These are phyloP conservation scores for Halteria grandinella DNA, from an alignment of 73 alveolate species.

Conservation along the genomic window DNA sequence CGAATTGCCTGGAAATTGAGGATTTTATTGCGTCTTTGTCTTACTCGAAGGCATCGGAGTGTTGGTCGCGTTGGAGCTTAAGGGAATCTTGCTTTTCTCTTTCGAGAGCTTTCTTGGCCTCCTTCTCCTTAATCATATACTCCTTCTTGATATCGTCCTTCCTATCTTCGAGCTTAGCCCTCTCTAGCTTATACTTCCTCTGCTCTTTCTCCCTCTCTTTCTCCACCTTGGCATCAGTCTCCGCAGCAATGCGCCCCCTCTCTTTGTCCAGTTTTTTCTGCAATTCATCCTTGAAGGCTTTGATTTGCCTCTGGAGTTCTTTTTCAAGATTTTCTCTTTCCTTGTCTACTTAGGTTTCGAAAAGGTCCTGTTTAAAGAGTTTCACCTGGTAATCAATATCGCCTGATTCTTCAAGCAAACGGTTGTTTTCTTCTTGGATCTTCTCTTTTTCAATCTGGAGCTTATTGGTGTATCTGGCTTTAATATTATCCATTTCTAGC, in stretches of 20 bases:
- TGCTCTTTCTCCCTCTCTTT: slow-evolving; percentile 32
- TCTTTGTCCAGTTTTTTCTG: slow-evolving; percentile 41
- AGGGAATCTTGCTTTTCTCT: background rate
- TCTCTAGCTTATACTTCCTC: slow-evolving; percentile 6
- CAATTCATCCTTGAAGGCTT: slow-evolving; percentile 15
- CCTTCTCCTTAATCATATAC: background rate
- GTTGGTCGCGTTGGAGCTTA: background rate
- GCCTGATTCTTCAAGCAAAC: slow-evolving; percentile 29
- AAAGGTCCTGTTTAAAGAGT: slow-evolving; percentile 6
- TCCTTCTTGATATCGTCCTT: slow-evolving; percentile 22
- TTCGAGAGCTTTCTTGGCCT: slow-evolving; percentile 11
- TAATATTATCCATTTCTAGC: slow-evolving; percentile 19
- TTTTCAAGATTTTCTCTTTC: background rate
- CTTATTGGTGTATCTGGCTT: background rate
- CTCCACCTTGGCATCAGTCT: background rate
- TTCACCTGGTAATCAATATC: slow-evolving; percentile 25
- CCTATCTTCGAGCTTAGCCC: slow-evolving; percentile 22
- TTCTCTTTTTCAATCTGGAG: slow-evolving; percentile 29
- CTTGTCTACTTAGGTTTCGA: background rate
- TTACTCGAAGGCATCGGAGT: background rate
- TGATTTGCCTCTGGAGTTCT: slow-evolving; percentile 15
- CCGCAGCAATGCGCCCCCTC: slow-evolving; percentile 12
- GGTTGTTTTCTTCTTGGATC: slow-evolving; percentile 4
- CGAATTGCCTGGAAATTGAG: no score
- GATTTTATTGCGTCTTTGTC: background rate